Base-by-base conservation (phyloP, 768 basidiomycete species). In the Lactarius hengduanensis region DNA sequence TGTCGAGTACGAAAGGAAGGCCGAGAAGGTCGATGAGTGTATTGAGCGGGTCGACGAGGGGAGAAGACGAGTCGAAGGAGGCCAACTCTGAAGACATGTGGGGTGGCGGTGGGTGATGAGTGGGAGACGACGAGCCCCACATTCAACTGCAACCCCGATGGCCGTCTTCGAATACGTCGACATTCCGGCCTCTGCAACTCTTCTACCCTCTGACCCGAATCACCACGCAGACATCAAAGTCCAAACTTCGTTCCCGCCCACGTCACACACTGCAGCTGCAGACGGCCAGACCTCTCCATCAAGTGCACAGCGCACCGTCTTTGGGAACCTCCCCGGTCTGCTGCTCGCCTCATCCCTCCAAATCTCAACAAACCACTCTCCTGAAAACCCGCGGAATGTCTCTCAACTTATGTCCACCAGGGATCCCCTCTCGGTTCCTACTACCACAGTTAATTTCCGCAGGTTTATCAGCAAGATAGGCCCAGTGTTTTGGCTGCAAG, bases 401-500 rank as follows among this genome's bases (percentile, higher is more conserved):
- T 69, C 65, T 64, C 76, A 77, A 2, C 75, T 90, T 34, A 71
- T 91, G 16, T 85, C 84, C 20, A 83, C 83, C 1, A 79, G 80
- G 34, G 90, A 90, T 71, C 84, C 91, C 0, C 81, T 96, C 5
- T 92, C 91, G 1, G 78, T 96, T 4, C 90, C 87, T 0, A 86
- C 87, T 32, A 89, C 88, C 69, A 87, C 90, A 1, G 84, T 81
- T 69, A 93, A 94, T 73, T 95, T 95, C 72, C 83, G 88, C 68
- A 80, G 92, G 28, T 96, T 96, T 66, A 83, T 95, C 4, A 82
- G 86, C 7, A 87, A 82, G 70, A 80, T 86, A 4, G 91, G 92
- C 0, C 89, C 91, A 0, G 77, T 94, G 8, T 96, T 96, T 72
- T 96, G 94, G 94, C 69, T 96, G 22, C 92, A 92, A 76, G 94